phyloP scores from a whole-genome alignment of 2,329 filamentous ascomycete genomes.

The Raffaelea albimanens region DNA sequence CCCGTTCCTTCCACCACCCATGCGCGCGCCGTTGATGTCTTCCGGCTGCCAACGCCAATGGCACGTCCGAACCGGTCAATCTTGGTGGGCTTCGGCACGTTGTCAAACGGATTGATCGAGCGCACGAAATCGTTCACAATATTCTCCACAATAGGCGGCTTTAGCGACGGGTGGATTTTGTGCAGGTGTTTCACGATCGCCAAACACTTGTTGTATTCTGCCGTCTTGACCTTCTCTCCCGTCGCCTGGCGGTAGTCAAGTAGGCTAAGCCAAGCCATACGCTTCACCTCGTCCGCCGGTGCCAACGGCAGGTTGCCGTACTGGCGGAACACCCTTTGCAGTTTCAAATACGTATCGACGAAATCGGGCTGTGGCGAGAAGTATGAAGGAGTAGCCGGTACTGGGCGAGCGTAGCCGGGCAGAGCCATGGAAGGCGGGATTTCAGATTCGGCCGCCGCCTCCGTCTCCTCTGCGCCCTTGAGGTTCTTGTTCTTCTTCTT shows the following conservation, averaged over 20 bases:
- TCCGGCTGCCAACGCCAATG: constrained; percentile 73
- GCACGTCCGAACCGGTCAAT: constrained; percentile 73
- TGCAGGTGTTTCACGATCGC: constrained; percentile 71
- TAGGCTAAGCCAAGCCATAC: constrained; percentile 72
- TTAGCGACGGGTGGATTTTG: constrained; percentile 69
- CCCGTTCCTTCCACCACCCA: constrained; percentile 90
- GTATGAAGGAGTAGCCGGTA: constrained; percentile 86
- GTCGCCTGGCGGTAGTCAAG: constrained; percentile 63
- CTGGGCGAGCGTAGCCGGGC: constrained; percentile 52
- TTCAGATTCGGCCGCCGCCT: background rate
- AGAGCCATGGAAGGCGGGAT: background rate
- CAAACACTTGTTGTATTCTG: constrained; percentile 71
- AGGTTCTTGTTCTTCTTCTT: background rate
- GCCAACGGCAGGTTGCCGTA: constrained; percentile 66
- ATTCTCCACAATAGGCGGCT: constrained; percentile 58
- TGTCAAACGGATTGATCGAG: constrained; percentile 60
- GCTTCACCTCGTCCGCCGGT: constrained; percentile 54
- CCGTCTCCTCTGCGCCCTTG: too few species aligned
- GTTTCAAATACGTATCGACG: constrained; percentile 70
- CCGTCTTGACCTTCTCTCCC: constrained; percentile 63
- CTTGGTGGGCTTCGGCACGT: constrained; percentile 49
- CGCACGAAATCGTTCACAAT: constrained; percentile 65
- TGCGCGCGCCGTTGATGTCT: constrained; percentile 75
- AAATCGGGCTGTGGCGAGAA: constrained; percentile 81
- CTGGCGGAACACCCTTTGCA: constrained; percentile 63